phyloP scores from a whole-genome alignment of 2,329 filamentous ascomycete genomes.

The Cercospora brassicicola region DNA sequence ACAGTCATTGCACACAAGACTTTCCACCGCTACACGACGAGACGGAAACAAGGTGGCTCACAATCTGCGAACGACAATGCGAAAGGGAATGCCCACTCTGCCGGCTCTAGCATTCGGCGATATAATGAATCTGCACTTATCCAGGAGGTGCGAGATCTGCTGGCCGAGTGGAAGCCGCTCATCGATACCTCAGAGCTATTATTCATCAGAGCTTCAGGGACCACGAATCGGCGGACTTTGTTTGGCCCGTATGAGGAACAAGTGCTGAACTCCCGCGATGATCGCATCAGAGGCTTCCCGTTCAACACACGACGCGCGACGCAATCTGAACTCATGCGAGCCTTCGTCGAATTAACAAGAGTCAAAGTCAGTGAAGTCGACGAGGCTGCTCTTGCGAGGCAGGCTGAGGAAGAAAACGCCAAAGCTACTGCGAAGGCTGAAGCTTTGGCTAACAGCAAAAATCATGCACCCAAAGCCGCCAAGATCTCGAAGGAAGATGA shows the following conservation, averaged over 20 bases:
- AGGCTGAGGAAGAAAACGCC: constrained; percentile 50
- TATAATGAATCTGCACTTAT: constrained; percentile 92
- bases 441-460: constrained; percentile 46
- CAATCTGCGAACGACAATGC: constrained; percentile 92
- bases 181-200: constrained; percentile 82
- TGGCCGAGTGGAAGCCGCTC: constrained; percentile 80
- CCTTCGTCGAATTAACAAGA: constrained; percentile 89
- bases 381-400: constrained; percentile 58
- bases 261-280: constrained; percentile 74
- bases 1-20: constrained; percentile 93
- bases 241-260: constrained; percentile 92
- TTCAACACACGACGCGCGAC: constrained; percentile 91
- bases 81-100: constrained; percentile 93
- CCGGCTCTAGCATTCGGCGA: constrained; percentile 81
- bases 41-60: constrained; percentile 91
- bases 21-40: constrained; percentile 94
- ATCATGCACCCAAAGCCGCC: constrained; percentile 54
- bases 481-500: constrained; percentile 83
- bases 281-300: constrained; percentile 80
- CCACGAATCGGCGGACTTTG: constrained; percentile 79
- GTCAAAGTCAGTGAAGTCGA: constrained; percentile 80
- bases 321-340: constrained; percentile 89
- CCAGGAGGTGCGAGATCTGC: constrained; percentile 79
- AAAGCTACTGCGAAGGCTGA: constrained; percentile 43
- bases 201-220: constrained; percentile 86